Percentiles rank a stretch among this genome's conserved stretches.
phyloP scores from a whole-genome alignment of 129 eudicot species.

The Heracleum sosnowskyi region DNA sequence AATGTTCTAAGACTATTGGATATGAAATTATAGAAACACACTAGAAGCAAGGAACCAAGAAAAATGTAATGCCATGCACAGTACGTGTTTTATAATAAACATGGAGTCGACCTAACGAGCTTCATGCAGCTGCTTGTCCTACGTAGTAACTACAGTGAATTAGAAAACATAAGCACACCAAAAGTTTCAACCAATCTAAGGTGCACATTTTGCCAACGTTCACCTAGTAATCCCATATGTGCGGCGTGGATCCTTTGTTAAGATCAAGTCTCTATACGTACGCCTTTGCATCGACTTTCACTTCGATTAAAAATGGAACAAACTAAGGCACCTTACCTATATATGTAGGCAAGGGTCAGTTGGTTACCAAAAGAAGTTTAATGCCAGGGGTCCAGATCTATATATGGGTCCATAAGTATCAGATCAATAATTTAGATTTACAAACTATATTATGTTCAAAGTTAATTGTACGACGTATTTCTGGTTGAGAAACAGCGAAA shows the following conservation, averaged over 20 bases:
- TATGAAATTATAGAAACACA: too few species aligned
- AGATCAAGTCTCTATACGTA: too few species aligned
- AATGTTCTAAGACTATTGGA: too few species aligned
- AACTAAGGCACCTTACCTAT: not conserved
- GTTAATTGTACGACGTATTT: too few species aligned
- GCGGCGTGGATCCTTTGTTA: not conserved
- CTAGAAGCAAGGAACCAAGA: too few species aligned
- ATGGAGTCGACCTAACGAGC: not conserved
- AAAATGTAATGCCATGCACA: too few species aligned
- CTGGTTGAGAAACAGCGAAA: too few species aligned
- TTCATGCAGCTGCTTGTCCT: not conserved
- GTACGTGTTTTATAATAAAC: too few species aligned
- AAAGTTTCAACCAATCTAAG: not conserved
- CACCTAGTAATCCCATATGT: not conserved
- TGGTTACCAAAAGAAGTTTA: not conserved
- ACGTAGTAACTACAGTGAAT: not conserved
- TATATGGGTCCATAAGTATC: too few species aligned
- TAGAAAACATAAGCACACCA: not conserved
- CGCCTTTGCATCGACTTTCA: not conserved
- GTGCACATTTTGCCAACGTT: not conserved
- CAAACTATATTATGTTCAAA: too few species aligned
- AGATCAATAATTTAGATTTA: too few species aligned
- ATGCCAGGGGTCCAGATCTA: not conserved
- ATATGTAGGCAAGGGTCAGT: not conserved
- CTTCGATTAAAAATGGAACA: not conserved